A percentile compares a stretch with the other conserved stretches of the same genome.
Conservation (phyloP, 2,329 filamentous ascomycete species). For the Fusarium tricinctum region DNA sequence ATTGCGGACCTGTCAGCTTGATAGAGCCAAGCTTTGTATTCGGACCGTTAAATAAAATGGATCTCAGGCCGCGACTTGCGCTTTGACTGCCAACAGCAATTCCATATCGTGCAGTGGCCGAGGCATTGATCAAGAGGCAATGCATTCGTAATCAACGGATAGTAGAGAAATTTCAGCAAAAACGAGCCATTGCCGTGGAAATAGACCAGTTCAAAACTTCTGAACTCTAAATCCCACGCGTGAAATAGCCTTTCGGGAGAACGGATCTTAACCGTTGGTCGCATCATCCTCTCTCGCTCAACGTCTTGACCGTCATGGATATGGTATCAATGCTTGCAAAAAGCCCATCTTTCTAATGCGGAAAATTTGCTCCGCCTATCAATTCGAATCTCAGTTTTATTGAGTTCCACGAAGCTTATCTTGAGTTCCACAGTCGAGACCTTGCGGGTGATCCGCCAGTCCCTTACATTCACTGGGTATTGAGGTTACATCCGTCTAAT, state of each 20-base stretch:
- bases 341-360: neutral
- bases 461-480: too few relatives aligned
- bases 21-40: slow-evolving; percentile 17
- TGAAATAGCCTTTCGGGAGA: slow-evolving; percentile 6
- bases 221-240: slow-evolving; percentile 5
- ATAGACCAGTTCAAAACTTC: neutral
- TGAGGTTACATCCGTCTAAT: too few relatives aligned
- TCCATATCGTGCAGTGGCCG: neutral
- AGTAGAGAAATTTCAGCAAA: neutral
- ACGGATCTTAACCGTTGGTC: neutral
- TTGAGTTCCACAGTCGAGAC: slow-evolving; percentile 13
- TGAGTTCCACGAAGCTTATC: slow-evolving; percentile 30
- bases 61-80: neutral
- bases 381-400: neutral
- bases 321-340: neutral
- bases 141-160: slow-evolving; percentile 9
- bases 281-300: neutral
- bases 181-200: neutral
- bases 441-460: slow-evolving; percentile 21
- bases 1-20: too few relatives aligned
- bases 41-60: slow-evolving; percentile 25
- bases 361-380: slow-evolving; percentile 1
- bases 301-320: neutral
- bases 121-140: neutral
- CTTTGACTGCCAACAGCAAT: neutral